phyloP scores from a whole-genome alignment of 768 basidiomycete genomes.

The Russula emetica region DNA sequence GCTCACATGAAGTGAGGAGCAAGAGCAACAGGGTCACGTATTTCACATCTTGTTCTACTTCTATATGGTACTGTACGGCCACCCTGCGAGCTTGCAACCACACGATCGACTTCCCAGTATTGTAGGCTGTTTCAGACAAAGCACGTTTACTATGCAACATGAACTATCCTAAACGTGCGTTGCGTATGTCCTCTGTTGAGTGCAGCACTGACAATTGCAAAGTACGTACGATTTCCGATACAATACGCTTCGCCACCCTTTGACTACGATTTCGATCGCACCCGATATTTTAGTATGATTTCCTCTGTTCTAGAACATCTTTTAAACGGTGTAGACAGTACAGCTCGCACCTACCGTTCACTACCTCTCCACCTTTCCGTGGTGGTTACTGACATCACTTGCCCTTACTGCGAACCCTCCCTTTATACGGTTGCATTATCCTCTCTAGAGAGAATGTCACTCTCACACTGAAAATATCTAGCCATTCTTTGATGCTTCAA shows the following conservation, averaged over 20 bases:
- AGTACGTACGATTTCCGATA: too few relatives aligned
- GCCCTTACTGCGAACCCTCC: too few relatives aligned
- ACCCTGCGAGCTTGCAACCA: background rate
- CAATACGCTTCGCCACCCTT: too few relatives aligned
- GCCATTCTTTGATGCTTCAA: constrained; percentile 80
- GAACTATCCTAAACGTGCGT: constrained; percentile 83
- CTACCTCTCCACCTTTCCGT: too few relatives aligned
- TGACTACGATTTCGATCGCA: too few relatives aligned
- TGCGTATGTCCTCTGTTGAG: too few relatives aligned
- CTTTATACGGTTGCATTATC: background rate
- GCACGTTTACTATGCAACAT: constrained; percentile 80
- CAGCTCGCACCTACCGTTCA: too few relatives aligned
- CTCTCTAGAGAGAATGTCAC: constrained; percentile 8
- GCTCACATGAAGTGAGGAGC: background rate
- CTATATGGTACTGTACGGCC: constrained; percentile 13
- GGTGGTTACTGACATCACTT: too few relatives aligned
- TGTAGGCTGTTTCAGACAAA: constrained; percentile 76
- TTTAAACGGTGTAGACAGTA: too few relatives aligned
- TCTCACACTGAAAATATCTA: constrained; percentile 30
- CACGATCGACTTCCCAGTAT: background rate
- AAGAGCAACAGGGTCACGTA: background rate
- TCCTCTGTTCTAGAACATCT: too few relatives aligned
- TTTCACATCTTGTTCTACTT: background rate
- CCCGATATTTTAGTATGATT: too few relatives aligned
- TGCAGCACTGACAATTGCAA: too few relatives aligned